A percentile compares a stretch with the other conserved stretches of the same genome.
These are phyloP conservation scores for Multifurca ochricompacta DNA, from an alignment of 768 basidiomycete species.

Conservation along the genomic window DNA sequence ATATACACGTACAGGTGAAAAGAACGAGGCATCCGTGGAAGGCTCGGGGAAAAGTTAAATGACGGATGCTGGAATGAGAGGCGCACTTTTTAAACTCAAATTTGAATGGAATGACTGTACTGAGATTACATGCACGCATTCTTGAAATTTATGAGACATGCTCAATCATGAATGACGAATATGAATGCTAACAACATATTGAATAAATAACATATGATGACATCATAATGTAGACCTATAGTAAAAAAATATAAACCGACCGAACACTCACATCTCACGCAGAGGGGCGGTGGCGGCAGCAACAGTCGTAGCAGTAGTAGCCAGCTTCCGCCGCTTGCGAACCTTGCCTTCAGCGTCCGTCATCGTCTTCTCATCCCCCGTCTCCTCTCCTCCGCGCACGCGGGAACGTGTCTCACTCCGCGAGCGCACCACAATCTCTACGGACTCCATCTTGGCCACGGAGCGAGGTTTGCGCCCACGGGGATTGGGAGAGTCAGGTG, in stretches of 20 bases:
- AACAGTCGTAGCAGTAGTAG: not conserved
- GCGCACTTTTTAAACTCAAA: too few relatives aligned
- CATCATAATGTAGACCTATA: not conserved
- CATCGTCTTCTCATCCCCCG: slow-evolving; percentile 12
- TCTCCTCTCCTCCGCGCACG: slow-evolving; percentile 7
- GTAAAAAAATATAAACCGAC: not conserved
- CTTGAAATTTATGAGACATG: not conserved
- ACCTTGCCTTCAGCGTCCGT: slow-evolving; percentile 4
- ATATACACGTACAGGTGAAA: not conserved
- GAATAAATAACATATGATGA: not conserved
- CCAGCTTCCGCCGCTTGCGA: slow-evolving; percentile 14
- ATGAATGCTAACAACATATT: too few relatives aligned
- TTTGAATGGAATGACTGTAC: too few relatives aligned
- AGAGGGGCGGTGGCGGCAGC: not conserved
- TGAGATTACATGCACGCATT: too few relatives aligned
- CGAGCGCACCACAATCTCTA: slow-evolving; percentile 12
- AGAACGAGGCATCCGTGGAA: not conserved
- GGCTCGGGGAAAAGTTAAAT: too few relatives aligned
- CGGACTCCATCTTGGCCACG: slow-evolving; percentile 7
- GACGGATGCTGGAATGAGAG: not conserved
- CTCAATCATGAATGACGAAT: too few relatives aligned
- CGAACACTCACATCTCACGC: not conserved
- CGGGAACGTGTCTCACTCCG: slow-evolving; percentile 12
- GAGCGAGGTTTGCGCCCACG: slow-evolving; percentile 12
- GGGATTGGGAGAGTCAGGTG: not conserved